Evolutionary conservation across 2,329 filamentous ascomycete genomes (phyloP).

Genomic region (Curvularia sp.): DNA sequence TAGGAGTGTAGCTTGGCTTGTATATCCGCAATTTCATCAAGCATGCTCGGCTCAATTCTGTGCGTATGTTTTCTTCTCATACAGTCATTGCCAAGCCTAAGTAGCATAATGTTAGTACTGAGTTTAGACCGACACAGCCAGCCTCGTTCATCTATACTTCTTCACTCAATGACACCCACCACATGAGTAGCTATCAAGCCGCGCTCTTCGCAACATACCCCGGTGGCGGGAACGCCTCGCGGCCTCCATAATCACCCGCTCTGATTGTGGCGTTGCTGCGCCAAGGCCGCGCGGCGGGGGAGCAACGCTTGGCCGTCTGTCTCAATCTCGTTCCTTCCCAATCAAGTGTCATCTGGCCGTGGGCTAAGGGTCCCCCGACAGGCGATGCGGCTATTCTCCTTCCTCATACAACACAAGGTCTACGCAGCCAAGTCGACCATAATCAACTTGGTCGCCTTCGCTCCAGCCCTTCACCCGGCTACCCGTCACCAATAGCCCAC

Average conservation of each 20-base stretch:
- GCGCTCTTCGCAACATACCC: neutral
- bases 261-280: slow-evolving; percentile 26
- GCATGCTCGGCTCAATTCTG: neutral
- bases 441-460: slow-evolving; percentile 25
- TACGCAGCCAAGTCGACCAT: slow-evolving; percentile 31
- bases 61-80: neutral
- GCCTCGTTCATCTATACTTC: neutral
- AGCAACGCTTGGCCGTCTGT: slow-evolving; percentile 20
- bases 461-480: slow-evolving; percentile 22
- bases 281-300: slow-evolving; percentile 32
- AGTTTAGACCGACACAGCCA: neutral
- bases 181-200: neutral
- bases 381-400: slow-evolving; percentile 28
- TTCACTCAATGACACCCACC: neutral
- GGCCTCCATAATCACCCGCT: slow-evolving; percentile 6
- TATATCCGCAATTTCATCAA: neutral
- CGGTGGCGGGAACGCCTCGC: slow-evolving; percentile 8
- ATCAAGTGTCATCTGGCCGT: slow-evolving; percentile 27
- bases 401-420: slow-evolving; percentile 32
- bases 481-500: slow-evolving; percentile 17
- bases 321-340: slow-evolving; percentile 32
- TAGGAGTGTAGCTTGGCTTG: neutral
- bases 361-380: slow-evolving; percentile 26
- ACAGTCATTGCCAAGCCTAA: neutral
- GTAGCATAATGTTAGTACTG: too few relatives aligned